Conservation (phyloP, 345 rosid species). For the Arabidopsis suecica region DNA sequence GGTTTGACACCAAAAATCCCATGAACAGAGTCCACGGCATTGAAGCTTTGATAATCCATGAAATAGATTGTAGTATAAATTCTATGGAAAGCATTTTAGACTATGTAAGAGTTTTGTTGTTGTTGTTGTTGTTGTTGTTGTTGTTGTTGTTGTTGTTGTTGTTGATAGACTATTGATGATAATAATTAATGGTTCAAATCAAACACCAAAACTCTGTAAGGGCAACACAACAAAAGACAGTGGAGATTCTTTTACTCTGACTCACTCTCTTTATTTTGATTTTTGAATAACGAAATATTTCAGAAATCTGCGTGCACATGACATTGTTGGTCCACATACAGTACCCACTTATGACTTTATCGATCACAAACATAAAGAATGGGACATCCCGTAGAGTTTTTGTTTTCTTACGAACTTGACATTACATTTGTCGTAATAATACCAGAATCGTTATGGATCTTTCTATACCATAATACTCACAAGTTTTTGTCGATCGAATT, state of each 20-base stretch:
- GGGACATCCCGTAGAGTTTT: slow-evolving; percentile 31
- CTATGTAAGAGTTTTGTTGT: too few relatives aligned
- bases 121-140: too few relatives aligned
- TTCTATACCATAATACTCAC: slow-evolving; percentile 7
- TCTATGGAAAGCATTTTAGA: too few relatives aligned
- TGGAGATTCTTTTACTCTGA: slow-evolving; percentile 29
- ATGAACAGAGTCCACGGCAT: too few relatives aligned
- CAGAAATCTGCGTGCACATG: slow-evolving; percentile 44
- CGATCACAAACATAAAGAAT: slow-evolving; percentile 32
- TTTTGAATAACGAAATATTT: slow-evolving; percentile 10
- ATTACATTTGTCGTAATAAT: slow-evolving; percentile 27
- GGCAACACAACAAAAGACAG: slow-evolving; percentile 32
- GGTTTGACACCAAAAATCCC: too few relatives aligned
- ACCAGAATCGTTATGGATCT: slow-evolving; percentile 24
- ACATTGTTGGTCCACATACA: slow-evolving; percentile 41
- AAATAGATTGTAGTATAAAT: too few relatives aligned
- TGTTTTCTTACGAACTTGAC: slow-evolving; percentile 28
- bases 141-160: too few relatives aligned
- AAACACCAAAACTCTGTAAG: slow-evolving; percentile 19
- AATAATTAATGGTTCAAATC: slow-evolving; percentile 12
- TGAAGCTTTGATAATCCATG: too few relatives aligned
- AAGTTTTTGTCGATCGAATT: slow-evolving; percentile 1
- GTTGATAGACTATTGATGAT: not conserved
- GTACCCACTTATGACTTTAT: slow-evolving; percentile 40
- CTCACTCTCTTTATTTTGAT: slow-evolving; percentile 4